Conservation (phyloP, 768 basidiomycete species). For the Lactifluus volemus region DNA sequence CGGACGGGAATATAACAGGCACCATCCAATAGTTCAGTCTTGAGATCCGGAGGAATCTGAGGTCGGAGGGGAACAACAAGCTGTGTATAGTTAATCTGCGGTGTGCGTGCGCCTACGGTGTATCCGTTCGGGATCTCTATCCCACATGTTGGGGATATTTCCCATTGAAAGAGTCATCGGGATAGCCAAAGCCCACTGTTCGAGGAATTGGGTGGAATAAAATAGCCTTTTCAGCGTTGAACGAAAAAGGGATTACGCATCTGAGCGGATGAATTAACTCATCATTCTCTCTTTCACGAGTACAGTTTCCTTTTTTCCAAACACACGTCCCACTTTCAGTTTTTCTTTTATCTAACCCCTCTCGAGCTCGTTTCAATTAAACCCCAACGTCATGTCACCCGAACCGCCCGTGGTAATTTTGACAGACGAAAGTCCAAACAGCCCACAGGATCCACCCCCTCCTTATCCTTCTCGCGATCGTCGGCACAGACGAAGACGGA, state of each 20-base stretch:
- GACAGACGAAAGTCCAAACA: neutral
- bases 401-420: neutral
- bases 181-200: too few relatives aligned
- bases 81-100: too few relatives aligned
- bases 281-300: neutral
- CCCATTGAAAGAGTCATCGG: too few relatives aligned
- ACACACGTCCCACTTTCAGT: neutral
- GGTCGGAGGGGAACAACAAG: too few relatives aligned
- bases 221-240: neutral
- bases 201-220: too few relatives aligned
- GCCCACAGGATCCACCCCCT: conserved; percentile 52
- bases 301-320: neutral
- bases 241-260: neutral
- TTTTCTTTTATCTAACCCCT: neutral
- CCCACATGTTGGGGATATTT: too few relatives aligned
- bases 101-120: too few relatives aligned
- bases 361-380: neutral
- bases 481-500: conserved; percentile 29
- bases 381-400: conserved; percentile 3
- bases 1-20: too few relatives aligned
- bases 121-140: too few relatives aligned
- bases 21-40: too few relatives aligned
- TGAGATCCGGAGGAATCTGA: too few relatives aligned
- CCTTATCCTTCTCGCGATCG: conserved; percentile 53
- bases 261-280: neutral